Percentiles rank a stretch among this genome's conserved stretches.
phyloP scores from a whole-genome alignment of 208 protist species.

The Leishmania braziliensis region DNA sequence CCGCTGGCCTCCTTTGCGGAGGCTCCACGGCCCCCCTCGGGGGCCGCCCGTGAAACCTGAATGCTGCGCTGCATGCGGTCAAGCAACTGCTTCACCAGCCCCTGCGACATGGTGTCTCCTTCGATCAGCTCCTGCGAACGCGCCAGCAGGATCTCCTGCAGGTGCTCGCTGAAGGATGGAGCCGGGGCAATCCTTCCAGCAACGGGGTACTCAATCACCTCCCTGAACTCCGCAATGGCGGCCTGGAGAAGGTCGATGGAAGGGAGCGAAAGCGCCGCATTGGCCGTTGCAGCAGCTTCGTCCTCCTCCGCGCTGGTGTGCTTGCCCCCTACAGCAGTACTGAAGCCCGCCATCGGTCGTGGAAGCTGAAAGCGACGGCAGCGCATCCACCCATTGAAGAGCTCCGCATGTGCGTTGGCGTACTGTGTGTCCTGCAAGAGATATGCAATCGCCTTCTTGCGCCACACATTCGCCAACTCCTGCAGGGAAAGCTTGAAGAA shows the following conservation, averaged over 20 bases:
- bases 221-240: constrained; percentile 80
- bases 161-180: constrained; percentile 56
- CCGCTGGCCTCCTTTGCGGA: neutral
- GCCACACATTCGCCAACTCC: constrained; percentile 91
- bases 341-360: constrained; percentile 1
- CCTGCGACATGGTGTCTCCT: constrained; percentile 37
- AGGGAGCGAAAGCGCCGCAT: constrained; percentile 26
- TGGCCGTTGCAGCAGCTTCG: neutral
- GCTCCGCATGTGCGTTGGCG: constrained; percentile 45
- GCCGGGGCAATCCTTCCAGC: constrained; percentile 35
- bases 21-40: neutral
- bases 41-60: constrained; percentile 20
- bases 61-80: constrained; percentile 40
- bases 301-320: constrained; percentile 11
- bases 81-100: constrained; percentile 41
- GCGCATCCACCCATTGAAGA: constrained; percentile 51
- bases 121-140: constrained; percentile 46
- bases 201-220: constrained; percentile 69
- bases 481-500: constrained; percentile 92
- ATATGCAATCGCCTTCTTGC: constrained; percentile 79
- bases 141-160: constrained; percentile 42
- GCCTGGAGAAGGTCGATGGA: constrained; percentile 34
- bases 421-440: constrained; percentile 67
- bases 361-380: constrained; percentile 53
- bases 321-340: neutral